Conservation (phyloP, 768 basidiomycete genomes). For the Mycena venus region DNA sequence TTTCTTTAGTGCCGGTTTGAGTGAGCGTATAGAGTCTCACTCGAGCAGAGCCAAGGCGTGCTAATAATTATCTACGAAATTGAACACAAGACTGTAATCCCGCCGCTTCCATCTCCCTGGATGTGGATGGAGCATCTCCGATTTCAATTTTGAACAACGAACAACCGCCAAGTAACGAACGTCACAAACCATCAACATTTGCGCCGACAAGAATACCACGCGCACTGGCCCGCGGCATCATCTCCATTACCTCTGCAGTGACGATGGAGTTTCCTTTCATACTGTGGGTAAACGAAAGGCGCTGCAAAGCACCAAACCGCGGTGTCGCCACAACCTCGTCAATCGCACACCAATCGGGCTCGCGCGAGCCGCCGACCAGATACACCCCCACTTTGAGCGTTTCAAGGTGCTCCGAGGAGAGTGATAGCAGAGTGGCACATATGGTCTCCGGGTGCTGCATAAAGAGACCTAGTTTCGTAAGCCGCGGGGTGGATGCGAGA, state of each 20-base stretch:
- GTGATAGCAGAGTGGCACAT: neutral
- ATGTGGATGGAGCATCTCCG: too few relatives aligned
- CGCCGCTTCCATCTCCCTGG: too few relatives aligned
- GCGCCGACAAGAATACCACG: neutral
- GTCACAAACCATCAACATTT: too few relatives aligned
- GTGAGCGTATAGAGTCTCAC: too few relatives aligned
- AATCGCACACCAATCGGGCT: neutral
- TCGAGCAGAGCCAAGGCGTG: too few relatives aligned
- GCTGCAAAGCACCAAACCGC: neutral
- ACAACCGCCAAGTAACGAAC: too few relatives aligned
- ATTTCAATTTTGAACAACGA: too few relatives aligned
- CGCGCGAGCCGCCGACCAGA: neutral
- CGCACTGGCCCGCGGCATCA: constrained; percentile 1
- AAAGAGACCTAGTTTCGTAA: neutral
- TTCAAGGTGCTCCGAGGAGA: neutral
- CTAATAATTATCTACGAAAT: too few relatives aligned
- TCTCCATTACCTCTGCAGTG: neutral
- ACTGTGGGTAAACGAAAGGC: neutral
- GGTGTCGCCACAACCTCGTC: neutral
- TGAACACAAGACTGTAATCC: too few relatives aligned
- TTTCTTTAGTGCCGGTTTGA: too few relatives aligned
- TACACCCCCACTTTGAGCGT: neutral
- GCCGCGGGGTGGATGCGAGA: neutral
- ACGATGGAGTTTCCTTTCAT: neutral
- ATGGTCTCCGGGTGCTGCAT: neutral